Conservation (phyloP, 179 eudicot genomes). For the Camellia oleifera region DNA sequence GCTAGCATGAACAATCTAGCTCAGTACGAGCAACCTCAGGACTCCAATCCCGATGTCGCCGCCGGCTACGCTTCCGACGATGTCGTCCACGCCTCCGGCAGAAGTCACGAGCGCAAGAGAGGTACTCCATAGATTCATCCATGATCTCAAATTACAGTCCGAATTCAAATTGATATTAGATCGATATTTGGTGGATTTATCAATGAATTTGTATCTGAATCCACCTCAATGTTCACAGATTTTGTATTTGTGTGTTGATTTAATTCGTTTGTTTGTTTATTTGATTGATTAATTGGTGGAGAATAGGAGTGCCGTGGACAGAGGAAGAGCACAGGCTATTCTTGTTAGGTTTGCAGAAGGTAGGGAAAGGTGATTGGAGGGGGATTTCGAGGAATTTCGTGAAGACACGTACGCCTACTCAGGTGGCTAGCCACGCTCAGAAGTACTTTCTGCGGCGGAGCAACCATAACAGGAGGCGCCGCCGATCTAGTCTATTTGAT, state of each 20-base stretch:
- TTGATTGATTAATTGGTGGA: neutral
- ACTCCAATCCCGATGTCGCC: slow-evolving; percentile 27
- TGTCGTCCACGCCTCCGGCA: slow-evolving; percentile 61
- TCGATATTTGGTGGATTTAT: no score
- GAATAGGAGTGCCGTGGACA: slow-evolving; percentile 70
- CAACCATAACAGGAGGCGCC: slow-evolving; percentile 64
- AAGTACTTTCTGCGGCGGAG: slow-evolving; percentile 71
- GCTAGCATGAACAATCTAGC: slow-evolving; percentile 72
- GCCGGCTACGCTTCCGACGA: slow-evolving; percentile 76
- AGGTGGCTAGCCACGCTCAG: slow-evolving; percentile 91
- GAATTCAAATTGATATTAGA: no score
- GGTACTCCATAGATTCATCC: slow-evolving; percentile 31
- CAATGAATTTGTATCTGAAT: no score
- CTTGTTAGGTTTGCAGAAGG: slow-evolving; percentile 55
- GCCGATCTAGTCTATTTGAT: slow-evolving; percentile 80
- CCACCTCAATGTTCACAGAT: no score
- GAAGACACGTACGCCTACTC: slow-evolving; percentile 81
- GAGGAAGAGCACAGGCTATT: slow-evolving; percentile 73
- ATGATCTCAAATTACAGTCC: no score
- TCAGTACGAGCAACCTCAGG: slow-evolving; percentile 52
- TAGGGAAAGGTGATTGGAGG: slow-evolving; percentile 87
- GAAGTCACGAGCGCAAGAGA: slow-evolving; percentile 69
- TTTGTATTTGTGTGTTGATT: neutral
- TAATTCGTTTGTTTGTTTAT: neutral
- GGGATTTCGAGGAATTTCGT: slow-evolving; percentile 74